phyloP scores from a whole-genome alignment of 768 basidiomycete species.

The Leucocoprinus leucothites region DNA sequence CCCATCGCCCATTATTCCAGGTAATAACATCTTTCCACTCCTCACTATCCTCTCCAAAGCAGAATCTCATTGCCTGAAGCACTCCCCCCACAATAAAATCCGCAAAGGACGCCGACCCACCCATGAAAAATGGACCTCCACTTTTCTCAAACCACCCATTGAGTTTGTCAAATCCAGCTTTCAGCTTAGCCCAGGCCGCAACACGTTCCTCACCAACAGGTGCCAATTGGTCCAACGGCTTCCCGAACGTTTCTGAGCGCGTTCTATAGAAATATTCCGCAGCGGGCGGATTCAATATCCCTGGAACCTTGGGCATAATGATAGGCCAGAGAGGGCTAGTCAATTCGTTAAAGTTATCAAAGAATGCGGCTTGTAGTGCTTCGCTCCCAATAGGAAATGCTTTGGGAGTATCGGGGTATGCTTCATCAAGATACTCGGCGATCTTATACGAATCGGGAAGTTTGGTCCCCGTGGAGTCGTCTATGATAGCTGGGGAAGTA shows the following conservation, averaged over 20 bases:
- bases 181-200: conserved; percentile 21
- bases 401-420: conserved; percentile 37
- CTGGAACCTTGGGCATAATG: conserved; percentile 10
- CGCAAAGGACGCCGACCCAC: conserved; percentile 27
- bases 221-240: conserved; percentile 19
- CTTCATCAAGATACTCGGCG: conserved; percentile 44
- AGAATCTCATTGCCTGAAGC: conserved; percentile 23
- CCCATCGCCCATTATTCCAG: conserved; percentile 33
- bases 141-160: conserved; percentile 22
- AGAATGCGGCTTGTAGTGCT: conserved; percentile 16
- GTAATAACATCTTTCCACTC: conserved; percentile 31
- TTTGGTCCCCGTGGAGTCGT: conserved; percentile 34
- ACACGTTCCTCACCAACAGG: conserved; percentile 18
- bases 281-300: conserved; percentile 13
- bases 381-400: conserved; percentile 26
- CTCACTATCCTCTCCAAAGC: conserved; percentile 29
- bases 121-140: conserved; percentile 26
- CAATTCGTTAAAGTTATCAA: neutral
- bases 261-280: conserved; percentile 18
- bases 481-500: conserved; percentile 46
- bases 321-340: conserved; percentile 8
- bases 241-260: conserved; percentile 14
- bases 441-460: conserved; percentile 41
- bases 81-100: conserved; percentile 31
- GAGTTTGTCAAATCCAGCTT: conserved; percentile 17